A percentile compares a stretch with the other conserved stretches of the same genome.
Evolutionary conservation across 2,329 filamentous ascomycete genomes (phyloP).

Genomic region (Pseudogymnoascus sp.): DNA sequence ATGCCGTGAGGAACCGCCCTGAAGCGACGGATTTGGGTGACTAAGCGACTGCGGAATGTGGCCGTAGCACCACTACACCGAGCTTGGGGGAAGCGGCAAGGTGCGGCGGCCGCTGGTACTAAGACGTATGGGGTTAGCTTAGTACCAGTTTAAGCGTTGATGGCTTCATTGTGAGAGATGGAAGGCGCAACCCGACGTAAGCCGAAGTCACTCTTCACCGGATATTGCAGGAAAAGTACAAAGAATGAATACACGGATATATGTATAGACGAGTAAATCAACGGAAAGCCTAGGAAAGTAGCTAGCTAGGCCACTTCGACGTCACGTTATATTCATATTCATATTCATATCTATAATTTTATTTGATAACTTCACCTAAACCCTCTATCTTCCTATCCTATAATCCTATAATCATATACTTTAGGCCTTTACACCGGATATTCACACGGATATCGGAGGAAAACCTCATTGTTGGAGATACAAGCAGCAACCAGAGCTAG

Average conservation of each 20-base stretch:
- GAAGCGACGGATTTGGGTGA: background rate
- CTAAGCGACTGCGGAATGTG: background rate
- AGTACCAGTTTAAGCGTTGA: background rate
- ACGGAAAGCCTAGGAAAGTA: background rate
- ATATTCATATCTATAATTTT: no score
- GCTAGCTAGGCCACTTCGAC: background rate
- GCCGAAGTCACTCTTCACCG: background rate
- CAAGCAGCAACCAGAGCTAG: background rate
- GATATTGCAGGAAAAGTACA: background rate
- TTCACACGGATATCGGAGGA: background rate
- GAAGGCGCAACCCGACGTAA: background rate
- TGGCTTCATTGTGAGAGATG: background rate
- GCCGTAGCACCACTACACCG: background rate
- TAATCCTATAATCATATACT: no score
- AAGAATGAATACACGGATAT: background rate
- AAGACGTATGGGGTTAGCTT: background rate
- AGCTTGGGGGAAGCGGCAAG: background rate
- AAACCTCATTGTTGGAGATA: background rate
- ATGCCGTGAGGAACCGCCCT: background rate
- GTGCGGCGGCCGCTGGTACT: background rate
- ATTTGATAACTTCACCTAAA: background rate
- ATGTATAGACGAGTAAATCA: background rate
- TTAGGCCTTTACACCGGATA: background rate
- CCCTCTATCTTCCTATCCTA: background rate
- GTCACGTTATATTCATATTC: background rate